Evolutionary conservation across 768 basidiomycete species (phyloP).

Genomic region (Naganishia vaughanmartiniae): DNA sequence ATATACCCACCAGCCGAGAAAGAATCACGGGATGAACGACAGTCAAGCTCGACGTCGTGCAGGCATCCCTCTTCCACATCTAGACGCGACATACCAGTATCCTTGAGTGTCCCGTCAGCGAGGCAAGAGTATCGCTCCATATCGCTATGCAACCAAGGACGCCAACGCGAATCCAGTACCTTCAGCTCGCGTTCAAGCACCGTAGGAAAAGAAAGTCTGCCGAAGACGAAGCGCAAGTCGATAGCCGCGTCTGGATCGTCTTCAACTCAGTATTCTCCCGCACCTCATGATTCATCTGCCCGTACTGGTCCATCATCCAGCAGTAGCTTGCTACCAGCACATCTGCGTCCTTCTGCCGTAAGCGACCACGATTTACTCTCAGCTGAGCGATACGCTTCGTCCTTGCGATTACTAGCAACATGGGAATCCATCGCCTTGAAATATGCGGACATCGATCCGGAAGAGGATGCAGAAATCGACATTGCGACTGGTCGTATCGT

Average conservation of each 20-base stretch:
- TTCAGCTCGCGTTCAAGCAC: slow-evolving; percentile 11
- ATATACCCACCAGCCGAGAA: not conserved
- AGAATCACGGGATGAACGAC: not conserved
- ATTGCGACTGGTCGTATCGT: slow-evolving; percentile 22
- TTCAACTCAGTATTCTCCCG: not conserved
- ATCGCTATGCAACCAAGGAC: slow-evolving; percentile 1
- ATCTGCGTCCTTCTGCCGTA: slow-evolving; percentile 12
- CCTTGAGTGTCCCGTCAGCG: not conserved
- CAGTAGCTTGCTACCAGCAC: slow-evolving; percentile 8
- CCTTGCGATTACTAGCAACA: slow-evolving; percentile 11
- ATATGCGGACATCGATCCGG: slow-evolving; percentile 24
- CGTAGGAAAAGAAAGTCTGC: not conserved
- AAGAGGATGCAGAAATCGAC: slow-evolving; percentile 28
- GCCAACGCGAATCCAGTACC: slow-evolving; percentile 16
- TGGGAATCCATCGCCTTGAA: slow-evolving; percentile 29
- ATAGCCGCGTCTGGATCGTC: not conserved
- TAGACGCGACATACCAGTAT: not conserved
- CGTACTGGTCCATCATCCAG: not conserved
- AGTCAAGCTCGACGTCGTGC: not conserved
- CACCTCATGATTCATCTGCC: not conserved
- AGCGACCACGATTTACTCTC: slow-evolving; percentile 10
- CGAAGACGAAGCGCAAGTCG: not conserved
- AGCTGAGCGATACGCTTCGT: slow-evolving; percentile 20
- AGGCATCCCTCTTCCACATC: not conserved
- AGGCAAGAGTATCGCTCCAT: slow-evolving; percentile 7